Conservation (phyloP, 345 rosid genomes). For the Rhizophora mangle region DNA sequence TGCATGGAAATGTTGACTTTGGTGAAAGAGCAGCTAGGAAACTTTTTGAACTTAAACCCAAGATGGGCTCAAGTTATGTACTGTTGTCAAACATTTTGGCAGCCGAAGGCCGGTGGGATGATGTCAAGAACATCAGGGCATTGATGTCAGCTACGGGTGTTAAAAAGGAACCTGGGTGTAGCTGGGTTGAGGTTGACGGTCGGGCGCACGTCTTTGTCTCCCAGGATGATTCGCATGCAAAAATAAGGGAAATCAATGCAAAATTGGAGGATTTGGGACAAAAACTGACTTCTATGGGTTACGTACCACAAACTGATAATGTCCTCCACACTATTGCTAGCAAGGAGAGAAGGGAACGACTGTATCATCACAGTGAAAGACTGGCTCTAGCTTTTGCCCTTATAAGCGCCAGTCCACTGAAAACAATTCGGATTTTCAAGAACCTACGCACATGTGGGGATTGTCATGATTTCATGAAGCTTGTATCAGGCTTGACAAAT, state of each 20-base stretch:
- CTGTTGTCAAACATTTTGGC: constrained; percentile 38
- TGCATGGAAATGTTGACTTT: constrained; percentile 31
- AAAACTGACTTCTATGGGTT: constrained; percentile 13
- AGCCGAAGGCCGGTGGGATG: constrained; percentile 28
- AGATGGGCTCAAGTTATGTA: constrained; percentile 30
- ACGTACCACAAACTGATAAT: constrained; percentile 16
- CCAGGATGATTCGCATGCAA: constrained; percentile 33
- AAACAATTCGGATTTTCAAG: constrained; percentile 23
- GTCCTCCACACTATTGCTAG: constrained; percentile 17
- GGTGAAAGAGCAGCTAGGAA: constrained; percentile 35
- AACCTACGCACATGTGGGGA: constrained; percentile 27
- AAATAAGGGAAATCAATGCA: constrained; percentile 21
- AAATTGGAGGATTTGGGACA: constrained; percentile 20
- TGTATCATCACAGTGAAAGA: constrained; percentile 24
- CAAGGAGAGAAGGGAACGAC: constrained; percentile 18
- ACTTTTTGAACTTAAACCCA: constrained; percentile 38
- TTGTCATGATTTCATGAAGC: constrained; percentile 27
- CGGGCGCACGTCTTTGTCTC: constrained; percentile 29
- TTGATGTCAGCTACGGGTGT: constrained; percentile 30
- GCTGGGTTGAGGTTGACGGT: constrained; percentile 34
- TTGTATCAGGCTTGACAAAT: constrained; percentile 13
- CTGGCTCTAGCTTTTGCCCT: constrained; percentile 26
- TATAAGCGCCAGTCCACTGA: constrained; percentile 15
- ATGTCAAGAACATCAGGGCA: constrained; percentile 24
- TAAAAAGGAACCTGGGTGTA: constrained; percentile 37